Conservation (phyloP, 768 basidiomycete species). For the Zangia roseola region DNA sequence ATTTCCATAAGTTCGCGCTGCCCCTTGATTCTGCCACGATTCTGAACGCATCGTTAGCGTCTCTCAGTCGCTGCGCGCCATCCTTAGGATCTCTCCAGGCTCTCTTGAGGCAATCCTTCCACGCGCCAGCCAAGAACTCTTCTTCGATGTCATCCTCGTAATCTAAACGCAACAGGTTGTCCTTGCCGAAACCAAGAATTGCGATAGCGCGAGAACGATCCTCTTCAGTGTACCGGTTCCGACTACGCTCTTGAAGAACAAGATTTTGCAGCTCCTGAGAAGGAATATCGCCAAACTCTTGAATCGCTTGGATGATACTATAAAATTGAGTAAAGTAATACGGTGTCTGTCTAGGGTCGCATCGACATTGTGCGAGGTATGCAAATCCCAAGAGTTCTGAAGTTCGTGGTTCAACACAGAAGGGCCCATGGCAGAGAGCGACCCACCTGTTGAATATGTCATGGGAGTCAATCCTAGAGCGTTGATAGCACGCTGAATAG, state of each 20-base stretch:
- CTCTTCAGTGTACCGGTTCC: conserved; percentile 59
- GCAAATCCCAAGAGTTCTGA: conserved; percentile 75
- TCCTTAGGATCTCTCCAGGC: conserved; percentile 48
- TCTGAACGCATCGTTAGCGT: conserved; percentile 67
- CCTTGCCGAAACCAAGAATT: conserved; percentile 65
- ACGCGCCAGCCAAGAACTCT: conserved; percentile 67
- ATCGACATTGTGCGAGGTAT: conserved; percentile 79
- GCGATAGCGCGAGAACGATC: conserved; percentile 50
- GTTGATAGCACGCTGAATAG: conserved; percentile 41
- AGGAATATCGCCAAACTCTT: conserved; percentile 47
- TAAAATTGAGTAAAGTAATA: conserved; percentile 62
- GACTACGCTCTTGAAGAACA: conserved; percentile 57
- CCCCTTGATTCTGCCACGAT: conserved; percentile 64
- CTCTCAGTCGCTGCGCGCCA: conserved; percentile 46
- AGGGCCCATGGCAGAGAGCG: not conserved
- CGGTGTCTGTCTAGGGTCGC: conserved; percentile 65
- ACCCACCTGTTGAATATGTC: conserved; percentile 63
- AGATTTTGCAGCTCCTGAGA: conserved; percentile 53
- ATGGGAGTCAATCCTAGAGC: conserved; percentile 64
- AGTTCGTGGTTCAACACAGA: conserved; percentile 2
- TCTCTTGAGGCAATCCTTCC: conserved; percentile 57
- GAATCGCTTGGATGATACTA: conserved; percentile 48
- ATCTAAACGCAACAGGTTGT: conserved; percentile 60
- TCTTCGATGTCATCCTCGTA: conserved; percentile 69
- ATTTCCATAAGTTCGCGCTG: conserved; percentile 45